Base-by-base conservation (phyloP, 208 protist species). In the Trypanosoma avium region DNA sequence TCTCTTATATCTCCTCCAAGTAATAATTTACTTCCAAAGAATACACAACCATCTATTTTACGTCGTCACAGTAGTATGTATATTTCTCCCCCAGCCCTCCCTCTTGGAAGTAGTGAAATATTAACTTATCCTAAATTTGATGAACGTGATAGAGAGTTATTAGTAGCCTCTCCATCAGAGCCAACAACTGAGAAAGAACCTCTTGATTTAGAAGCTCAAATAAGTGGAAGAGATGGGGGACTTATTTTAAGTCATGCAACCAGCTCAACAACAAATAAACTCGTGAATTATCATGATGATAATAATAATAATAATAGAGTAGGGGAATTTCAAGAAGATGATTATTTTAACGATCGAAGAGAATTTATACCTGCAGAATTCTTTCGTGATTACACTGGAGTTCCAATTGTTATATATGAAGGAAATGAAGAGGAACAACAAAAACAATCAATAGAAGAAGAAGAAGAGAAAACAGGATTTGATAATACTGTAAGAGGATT, bases 331-430 rank as follows among this genome's bases (percentile, higher is more conserved):
- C 22, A 26, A 40, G 61, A 36, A 33, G 65, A 71, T 59, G 65
- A 71, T 17, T 71, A 71, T 40, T 63, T 71, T 43, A 46, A 33
- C 26, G 65, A 71, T 36, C 49, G 45, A 15, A 35, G 65, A 3
- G 4, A 35, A 0, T 71, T 71, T 55, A 35, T 38, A 12, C 57
- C 65, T 1, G 13, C 42, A 5, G 45, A 12, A 22, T 71, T 60
- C 27, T 71, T 64, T 36, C 27, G 27, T 13, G 38, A 22, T 3
- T 71, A 57, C 29, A 55, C 36, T 7, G 65, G 30, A 26, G 22
- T 64, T 13, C 46, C 47, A 15, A 2, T 49, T 8, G 0, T 47
- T 7, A 12, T 19, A 10, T 19, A 17, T 32, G 33, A 66, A 0
- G 19, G 8, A 29, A 27, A 46, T 10, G 40, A 32, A 5, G 56